Evolutionary conservation across 2,329 filamentous ascomycete species (phyloP).

Genomic region (Clonostachys chloroleuca): DNA sequence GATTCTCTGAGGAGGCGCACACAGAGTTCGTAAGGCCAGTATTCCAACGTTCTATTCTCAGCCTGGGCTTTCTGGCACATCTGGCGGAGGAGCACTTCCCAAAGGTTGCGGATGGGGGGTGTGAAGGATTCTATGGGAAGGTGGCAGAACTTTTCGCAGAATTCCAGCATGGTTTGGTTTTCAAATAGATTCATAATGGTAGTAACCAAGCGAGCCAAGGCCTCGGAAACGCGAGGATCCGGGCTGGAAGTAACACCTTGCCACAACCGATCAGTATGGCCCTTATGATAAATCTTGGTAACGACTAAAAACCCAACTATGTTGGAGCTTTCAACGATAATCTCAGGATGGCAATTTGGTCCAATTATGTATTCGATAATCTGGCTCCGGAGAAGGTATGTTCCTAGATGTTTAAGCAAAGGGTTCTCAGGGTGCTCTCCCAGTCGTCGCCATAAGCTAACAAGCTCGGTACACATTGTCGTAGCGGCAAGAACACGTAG

Average conservation of each 20-base stretch:
- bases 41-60: slow-evolving; percentile 23
- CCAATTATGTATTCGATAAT: slow-evolving; percentile 86
- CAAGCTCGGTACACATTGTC: slow-evolving; percentile 67
- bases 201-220: slow-evolving; percentile 63
- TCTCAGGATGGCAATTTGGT: slow-evolving; percentile 85
- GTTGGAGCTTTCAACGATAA: slow-evolving; percentile 76
- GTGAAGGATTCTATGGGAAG: slow-evolving; percentile 62
- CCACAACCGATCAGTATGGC: slow-evolving; percentile 81
- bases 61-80: slow-evolving; percentile 36
- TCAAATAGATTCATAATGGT: slow-evolving; percentile 44
- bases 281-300: slow-evolving; percentile 65
- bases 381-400: slow-evolving; percentile 63
- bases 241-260: slow-evolving; percentile 75
- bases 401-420: slow-evolving; percentile 63
- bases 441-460: slow-evolving; percentile 59
- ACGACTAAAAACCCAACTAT: slow-evolving; percentile 85
- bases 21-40: slow-evolving; percentile 44
- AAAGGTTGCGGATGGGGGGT: slow-evolving; percentile 55
- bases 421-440: slow-evolving; percentile 30
- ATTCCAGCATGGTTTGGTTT: slow-evolving; percentile 49
- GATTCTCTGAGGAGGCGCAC: slow-evolving; percentile 70
- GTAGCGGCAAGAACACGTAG: slow-evolving; percentile 75
- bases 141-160: slow-evolving; percentile 66
- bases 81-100: slow-evolving; percentile 48
- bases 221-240: slow-evolving; percentile 79